Percentiles rank a stretch among this genome's conserved stretches.
Conservation (phyloP, 2,329 filamentous ascomycete genomes). For the Kalaharituber pfeilii region DNA sequence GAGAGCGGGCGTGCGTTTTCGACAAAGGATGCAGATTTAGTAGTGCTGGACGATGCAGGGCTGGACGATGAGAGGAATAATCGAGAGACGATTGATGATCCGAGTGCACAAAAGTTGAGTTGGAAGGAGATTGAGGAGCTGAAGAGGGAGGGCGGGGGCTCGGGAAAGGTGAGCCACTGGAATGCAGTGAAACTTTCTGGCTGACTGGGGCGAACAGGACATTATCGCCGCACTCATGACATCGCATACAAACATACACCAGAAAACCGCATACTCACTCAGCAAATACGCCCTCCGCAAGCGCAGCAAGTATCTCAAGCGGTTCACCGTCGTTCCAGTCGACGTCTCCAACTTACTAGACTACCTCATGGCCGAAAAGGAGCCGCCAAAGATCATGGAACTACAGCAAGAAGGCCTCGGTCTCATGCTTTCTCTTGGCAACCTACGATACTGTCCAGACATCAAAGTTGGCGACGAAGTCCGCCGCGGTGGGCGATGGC, state of each 20-base stretch:
- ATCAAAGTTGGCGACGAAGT: conserved; percentile 14
- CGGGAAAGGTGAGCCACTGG: conserved; percentile 31
- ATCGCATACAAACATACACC: conserved; percentile 73
- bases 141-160: conserved; percentile 54
- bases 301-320: conserved; percentile 76
- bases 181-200: not conserved
- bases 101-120: conserved; percentile 55
- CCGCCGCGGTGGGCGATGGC: conserved; percentile 44
- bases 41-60: conserved; percentile 30
- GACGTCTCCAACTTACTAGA: conserved; percentile 60
- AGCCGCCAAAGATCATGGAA: conserved; percentile 66
- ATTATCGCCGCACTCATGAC: conserved; percentile 84
- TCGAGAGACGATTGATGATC: conserved; percentile 44
- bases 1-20: conserved; percentile 9
- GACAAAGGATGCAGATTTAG: not conserved
- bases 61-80: conserved; percentile 42
- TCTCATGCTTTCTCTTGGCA: conserved; percentile 72
- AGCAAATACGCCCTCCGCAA: conserved; percentile 95
- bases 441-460: conserved; percentile 48
- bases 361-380: conserved; percentile 64
- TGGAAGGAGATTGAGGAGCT: conserved; percentile 54
- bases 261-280: conserved; percentile 85
- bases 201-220: conserved; percentile 43
- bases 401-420: conserved; percentile 69
- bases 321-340: conserved; percentile 70